Base-by-base conservation (phyloP, 352 stramenopile genomes). In the Globisporangium spinosum region DNA sequence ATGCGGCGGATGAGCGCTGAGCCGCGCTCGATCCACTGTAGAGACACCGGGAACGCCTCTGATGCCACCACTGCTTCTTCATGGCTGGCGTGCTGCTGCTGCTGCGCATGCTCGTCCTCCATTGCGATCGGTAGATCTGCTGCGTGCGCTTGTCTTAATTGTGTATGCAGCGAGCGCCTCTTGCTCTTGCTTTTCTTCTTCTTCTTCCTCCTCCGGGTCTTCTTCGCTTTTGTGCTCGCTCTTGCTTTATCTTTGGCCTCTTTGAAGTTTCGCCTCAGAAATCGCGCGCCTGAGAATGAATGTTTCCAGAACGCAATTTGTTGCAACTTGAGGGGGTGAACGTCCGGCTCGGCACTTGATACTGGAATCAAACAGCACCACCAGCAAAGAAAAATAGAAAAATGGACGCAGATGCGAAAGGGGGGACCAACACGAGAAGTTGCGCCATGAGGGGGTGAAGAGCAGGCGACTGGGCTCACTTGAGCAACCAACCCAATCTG, bases 1-100 rank as follows among this genome's bases (percentile, higher is more conserved):
- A 96, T 96, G 74, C 88, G 87, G 25, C 88, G 85, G 62, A 96
- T 88, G 56, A 96, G 77, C 61, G 86, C 81, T 3, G 88, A 93
- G 56, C 88, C 88, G 61, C 88, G 87, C 69, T 96, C 88, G 35
- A 92, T 78, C 87, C 88, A 94, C 60, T 80, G 78, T 34, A 93
- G 66, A 45, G 71, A 82, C 61, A 67, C 47, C 17, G 79, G 81
- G 64, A 90, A 88, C 51, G 59, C 67, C 15, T 45, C 13, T 25
- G 43, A 20, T 27, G 67, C 27, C 35, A 22, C 22, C 12, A 49
- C 40, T 45, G 43, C 70, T 12, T 51, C 62, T 61, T 70, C 74
- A 9, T 10, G 17, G 15, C 27, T 27, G 22, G 7, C 13, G 17
- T 55, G 3, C 58, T 35, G 23, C 38, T 22, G 29, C 2, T 43